A percentile compares a stretch with the other conserved stretches of the same genome.
Conservation (phyloP, 306 rosid species). For the Rubus parviflorus region DNA sequence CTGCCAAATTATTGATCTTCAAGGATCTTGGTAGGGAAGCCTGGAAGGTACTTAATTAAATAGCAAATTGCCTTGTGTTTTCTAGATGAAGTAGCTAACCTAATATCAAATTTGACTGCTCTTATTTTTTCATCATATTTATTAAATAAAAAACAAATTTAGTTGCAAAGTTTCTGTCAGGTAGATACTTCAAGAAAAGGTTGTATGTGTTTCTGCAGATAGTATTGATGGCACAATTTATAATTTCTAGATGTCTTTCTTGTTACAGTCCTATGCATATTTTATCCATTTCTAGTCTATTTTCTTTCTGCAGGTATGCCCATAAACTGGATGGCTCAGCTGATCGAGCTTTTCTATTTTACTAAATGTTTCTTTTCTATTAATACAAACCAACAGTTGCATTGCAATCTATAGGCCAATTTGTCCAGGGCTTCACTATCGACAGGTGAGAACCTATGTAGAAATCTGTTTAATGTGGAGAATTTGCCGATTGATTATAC, state of each 20-base stretch:
- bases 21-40: neutral
- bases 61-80: neutral
- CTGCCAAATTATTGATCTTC: neutral
- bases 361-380: neutral
- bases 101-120: neutral
- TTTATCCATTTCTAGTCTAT: neutral
- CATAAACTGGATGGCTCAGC: neutral
- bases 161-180: neutral
- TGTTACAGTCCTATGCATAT: neutral
- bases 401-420: neutral
- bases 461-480: neutral
- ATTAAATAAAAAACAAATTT: neutral
- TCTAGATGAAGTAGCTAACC: neutral
- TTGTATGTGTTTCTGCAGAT: neutral
- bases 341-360: neutral
- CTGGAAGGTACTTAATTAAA: conserved; percentile 12
- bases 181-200: neutral
- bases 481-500: neutral
- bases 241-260: neutral
- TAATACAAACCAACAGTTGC: neutral
- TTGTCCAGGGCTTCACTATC: neutral
- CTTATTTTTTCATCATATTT: neutral
- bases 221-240: neutral
- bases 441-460: neutral
- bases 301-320: neutral